Percentiles rank a stretch among this genome's conserved stretches.
phyloP scores from a whole-genome alignment of 2,329 filamentous ascomycete species.

The Fusarium decemcellulare region DNA sequence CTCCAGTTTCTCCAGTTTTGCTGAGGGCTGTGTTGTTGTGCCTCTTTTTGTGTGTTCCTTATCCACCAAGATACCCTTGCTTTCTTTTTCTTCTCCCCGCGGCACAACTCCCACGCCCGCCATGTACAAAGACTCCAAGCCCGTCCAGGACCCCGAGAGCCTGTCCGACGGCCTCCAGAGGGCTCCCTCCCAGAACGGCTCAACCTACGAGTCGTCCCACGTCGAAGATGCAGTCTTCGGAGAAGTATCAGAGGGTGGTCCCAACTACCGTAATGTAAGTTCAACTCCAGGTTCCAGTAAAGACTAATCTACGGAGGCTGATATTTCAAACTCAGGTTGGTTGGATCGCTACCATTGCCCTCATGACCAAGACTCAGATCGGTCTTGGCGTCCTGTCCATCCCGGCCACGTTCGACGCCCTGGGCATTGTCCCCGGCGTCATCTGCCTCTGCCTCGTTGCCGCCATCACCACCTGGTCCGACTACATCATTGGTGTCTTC shows the following conservation, averaged over 20 bases:
- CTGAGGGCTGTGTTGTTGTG: background rate
- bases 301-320: background rate
- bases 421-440: constrained; percentile 64
- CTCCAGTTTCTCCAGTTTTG: background rate
- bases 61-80: background rate
- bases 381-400: constrained; percentile 65
- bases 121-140: constrained; percentile 10
- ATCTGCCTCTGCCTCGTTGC: constrained; percentile 58
- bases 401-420: constrained; percentile 58
- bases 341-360: constrained; percentile 57
- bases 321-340: constrained; percentile 49
- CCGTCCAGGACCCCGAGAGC: background rate
- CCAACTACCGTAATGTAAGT: constrained; percentile 49
- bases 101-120: background rate
- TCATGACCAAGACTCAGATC: constrained; percentile 63
- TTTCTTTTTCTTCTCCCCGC: background rate
- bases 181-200: constrained; percentile 13
- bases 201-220: background rate
- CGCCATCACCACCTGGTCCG: constrained; percentile 63
- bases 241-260: constrained; percentile 42
- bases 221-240: constrained; percentile 40
- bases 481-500: constrained; percentile 64
- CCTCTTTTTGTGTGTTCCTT: background rate
- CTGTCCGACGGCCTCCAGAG: background rate
- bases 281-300: background rate